Conservation (phyloP, 441 rosid species). For the Adansonia rubrostipa region DNA sequence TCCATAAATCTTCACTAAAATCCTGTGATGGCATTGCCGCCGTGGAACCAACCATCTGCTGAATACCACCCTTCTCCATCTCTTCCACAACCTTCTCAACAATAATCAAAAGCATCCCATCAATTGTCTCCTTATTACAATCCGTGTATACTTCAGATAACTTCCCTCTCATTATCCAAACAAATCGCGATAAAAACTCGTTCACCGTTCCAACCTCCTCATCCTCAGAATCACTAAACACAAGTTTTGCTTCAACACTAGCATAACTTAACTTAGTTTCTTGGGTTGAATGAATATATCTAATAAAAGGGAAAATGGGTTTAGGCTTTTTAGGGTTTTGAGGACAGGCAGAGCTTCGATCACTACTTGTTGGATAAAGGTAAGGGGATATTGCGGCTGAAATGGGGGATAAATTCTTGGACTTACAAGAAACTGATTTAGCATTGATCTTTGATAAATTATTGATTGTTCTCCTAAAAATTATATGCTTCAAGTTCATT, state of each 20-base stretch:
- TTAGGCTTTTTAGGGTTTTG: conserved; percentile 32
- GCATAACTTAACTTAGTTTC: conserved; percentile 35
- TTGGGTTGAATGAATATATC: conserved; percentile 48
- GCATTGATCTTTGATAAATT: conserved; percentile 44
- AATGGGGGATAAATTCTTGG: conserved; percentile 40
- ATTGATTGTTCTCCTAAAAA: conserved; percentile 44
- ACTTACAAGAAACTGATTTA: conserved; percentile 28
- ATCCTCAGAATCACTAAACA: conserved; percentile 42
- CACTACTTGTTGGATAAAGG: conserved; percentile 18
- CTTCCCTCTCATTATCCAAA: conserved; percentile 81
- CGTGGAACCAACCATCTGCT: conserved; percentile 45
- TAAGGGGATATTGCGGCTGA: conserved; percentile 32
- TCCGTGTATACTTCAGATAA: conserved; percentile 61
- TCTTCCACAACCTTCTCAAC: conserved; percentile 70
- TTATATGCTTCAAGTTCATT: conserved; percentile 48
- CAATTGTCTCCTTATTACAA: conserved; percentile 58
- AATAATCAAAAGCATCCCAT: conserved; percentile 76
- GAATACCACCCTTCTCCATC: conserved; percentile 65
- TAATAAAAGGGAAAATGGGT: conserved; percentile 35
- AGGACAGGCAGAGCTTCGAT: conserved; percentile 19
- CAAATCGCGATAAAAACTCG: conserved; percentile 82
- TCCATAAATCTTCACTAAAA: conserved; percentile 87
- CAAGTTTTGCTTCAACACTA: conserved; percentile 23
- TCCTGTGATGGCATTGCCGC: conserved; percentile 47
- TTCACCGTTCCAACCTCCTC: conserved; percentile 57